Conservation (phyloP, 2,329 filamentous ascomycete genomes). For the Fusarium continuum region DNA sequence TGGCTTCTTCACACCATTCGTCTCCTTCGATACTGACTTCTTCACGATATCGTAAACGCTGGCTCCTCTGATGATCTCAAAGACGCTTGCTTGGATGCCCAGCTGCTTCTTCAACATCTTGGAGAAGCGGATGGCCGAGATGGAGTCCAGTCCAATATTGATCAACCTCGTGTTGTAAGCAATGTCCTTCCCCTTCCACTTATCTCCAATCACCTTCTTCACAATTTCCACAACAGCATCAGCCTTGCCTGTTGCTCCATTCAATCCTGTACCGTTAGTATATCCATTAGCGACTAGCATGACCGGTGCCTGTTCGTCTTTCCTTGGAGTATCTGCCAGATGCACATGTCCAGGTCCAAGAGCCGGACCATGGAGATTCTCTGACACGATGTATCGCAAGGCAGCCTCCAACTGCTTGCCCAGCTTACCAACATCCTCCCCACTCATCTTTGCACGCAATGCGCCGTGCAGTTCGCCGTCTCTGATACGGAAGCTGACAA, state of each 20-base stretch:
- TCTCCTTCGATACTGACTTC: neutral
- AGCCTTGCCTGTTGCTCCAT: neutral
- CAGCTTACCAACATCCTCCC: neutral
- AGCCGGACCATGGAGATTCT: neutral
- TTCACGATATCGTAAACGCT: constrained; percentile 1
- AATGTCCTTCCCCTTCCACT: neutral
- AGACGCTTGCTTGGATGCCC: neutral
- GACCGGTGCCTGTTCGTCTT: neutral
- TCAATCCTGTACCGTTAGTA: neutral
- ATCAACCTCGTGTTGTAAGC: constrained; percentile 8
- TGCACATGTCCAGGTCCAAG: neutral
- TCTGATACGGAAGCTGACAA: constrained; percentile 21
- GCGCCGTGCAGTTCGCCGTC: constrained; percentile 3
- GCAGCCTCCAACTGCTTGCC: neutral
- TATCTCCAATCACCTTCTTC: neutral
- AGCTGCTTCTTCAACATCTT: constrained; percentile 16
- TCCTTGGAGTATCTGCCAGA: no score
- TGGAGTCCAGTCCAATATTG: constrained; percentile 17
- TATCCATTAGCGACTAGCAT: neutral
- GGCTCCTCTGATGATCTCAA: constrained; percentile 21
- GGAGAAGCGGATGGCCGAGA: constrained; percentile 21
- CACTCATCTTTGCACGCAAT: constrained; percentile 1
- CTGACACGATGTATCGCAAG: neutral
- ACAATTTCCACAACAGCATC: neutral
- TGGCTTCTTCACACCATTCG: neutral